These are phyloP conservation scores for Colletotrichum cuscutae DNA, from an alignment of 2,329 filamentous ascomycete genomes.

Conservation along the genomic window DNA sequence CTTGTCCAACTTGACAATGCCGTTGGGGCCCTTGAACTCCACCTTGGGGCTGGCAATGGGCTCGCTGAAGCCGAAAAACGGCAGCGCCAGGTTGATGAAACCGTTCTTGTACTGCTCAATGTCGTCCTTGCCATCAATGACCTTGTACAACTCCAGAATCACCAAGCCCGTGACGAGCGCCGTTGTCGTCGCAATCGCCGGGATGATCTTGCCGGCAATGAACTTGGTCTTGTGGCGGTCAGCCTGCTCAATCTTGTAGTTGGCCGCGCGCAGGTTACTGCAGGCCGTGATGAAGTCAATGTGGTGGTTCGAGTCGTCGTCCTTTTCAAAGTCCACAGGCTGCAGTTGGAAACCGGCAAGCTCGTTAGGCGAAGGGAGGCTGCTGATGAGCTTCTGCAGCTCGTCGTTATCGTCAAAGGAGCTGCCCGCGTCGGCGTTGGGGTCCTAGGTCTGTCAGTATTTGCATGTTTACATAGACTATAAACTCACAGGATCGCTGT, in stretches of 20 bases:
- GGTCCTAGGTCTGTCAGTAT: slow-evolving; percentile 66
- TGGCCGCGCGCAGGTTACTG: slow-evolving; percentile 95
- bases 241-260: slow-evolving; percentile 95
- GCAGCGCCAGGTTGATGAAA: slow-evolving; percentile 94
- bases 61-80: slow-evolving; percentile 98
- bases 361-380: slow-evolving; percentile 81
- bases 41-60: slow-evolving; percentile 95
- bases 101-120: slow-evolving; percentile 99
- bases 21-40: slow-evolving; percentile 82
- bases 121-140: slow-evolving; percentile 94
- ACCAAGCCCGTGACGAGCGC: slow-evolving; percentile 95
- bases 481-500: slow-evolving; percentile 81
- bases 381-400: slow-evolving; percentile 75
- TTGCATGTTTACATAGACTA: not conserved
- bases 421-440: slow-evolving; percentile 72
- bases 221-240: slow-evolving; percentile 99
- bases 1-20: slow-evolving; percentile 89
- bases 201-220: slow-evolving; percentile 99
- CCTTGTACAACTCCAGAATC: slow-evolving; percentile 93
- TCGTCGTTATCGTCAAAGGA: slow-evolving; percentile 80
- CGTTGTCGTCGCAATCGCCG: slow-evolving; percentile 96
- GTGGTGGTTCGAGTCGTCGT: slow-evolving; percentile 97
- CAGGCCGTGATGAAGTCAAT: slow-evolving; percentile 99
- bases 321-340: slow-evolving; percentile 98
- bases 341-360: slow-evolving; percentile 89